These are phyloP conservation scores for Neurospora sp. DNA, from an alignment of 495 filamentous ascomycete species.

Conservation along the genomic window DNA sequence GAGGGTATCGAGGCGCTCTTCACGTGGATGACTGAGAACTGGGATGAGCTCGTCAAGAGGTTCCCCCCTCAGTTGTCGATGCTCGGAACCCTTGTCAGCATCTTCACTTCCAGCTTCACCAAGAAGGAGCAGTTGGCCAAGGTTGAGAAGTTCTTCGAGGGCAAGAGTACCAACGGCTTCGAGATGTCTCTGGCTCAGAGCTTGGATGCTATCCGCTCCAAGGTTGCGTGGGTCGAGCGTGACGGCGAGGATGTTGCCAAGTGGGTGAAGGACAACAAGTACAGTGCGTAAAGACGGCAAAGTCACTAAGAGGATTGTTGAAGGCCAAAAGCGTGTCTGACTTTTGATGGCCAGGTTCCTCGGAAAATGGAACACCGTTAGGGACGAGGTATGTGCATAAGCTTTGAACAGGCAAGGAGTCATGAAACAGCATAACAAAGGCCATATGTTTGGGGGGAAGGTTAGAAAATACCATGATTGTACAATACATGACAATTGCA, in stretches of 20 bases:
- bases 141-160: constrained; percentile 70
- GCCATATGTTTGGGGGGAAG: background rate
- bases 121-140: constrained; percentile 60
- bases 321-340: constrained; percentile 8
- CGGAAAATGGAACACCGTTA: background rate
- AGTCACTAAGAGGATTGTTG: background rate
- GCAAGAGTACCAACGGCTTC: constrained; percentile 69
- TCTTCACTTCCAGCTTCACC: constrained; percentile 76
- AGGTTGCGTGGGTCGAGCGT: constrained; percentile 48
- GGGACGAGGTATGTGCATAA: background rate
- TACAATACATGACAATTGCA: background rate
- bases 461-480: background rate
- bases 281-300: constrained; percentile 15
- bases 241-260: constrained; percentile 45
- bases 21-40: constrained; percentile 77
- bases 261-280: constrained; percentile 37
- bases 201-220: constrained; percentile 49
- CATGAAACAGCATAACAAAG: background rate
- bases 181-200: constrained; percentile 53
- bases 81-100: constrained; percentile 74
- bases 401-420: background rate
- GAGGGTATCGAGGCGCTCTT: constrained; percentile 75
- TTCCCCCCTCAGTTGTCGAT: constrained; percentile 73
- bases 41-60: constrained; percentile 68
- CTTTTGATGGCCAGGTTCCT: constrained; percentile 3